phyloP scores from a whole-genome alignment of 2,329 filamentous ascomycete genomes.

The Ceratocystis ficicola region DNA sequence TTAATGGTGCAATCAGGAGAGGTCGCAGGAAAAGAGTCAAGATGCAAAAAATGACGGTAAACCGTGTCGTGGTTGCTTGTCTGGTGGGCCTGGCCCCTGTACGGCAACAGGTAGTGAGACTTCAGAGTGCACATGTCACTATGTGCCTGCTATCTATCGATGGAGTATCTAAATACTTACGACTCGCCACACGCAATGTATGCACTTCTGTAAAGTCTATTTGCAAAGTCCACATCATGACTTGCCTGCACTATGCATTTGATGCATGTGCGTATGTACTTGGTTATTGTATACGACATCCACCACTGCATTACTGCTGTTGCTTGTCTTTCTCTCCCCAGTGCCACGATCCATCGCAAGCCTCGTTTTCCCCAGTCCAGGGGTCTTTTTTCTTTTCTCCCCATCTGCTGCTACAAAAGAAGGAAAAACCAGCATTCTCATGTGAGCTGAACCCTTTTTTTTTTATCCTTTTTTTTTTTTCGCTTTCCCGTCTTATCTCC shows the following conservation, averaged over 20 bases:
- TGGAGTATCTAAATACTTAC: not conserved
- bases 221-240: too few relatives aligned
- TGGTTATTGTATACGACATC: too few relatives aligned
- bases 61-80: too few relatives aligned
- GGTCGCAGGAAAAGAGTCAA: not conserved
- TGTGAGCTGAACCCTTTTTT: not conserved
- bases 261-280: too few relatives aligned
- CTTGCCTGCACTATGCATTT: too few relatives aligned
- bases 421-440: not conserved
- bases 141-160: not conserved
- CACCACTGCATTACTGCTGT: not conserved
- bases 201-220: too few relatives aligned
- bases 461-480: not conserved
- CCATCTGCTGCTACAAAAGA: not conserved
- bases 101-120: too few relatives aligned
- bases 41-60: not conserved
- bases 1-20: too few relatives aligned
- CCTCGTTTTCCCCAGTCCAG: not conserved
- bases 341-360: conserved; percentile 6
- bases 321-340: not conserved
- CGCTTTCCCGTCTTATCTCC: not conserved
- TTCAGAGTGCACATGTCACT: not conserved
- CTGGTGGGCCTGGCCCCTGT: not conserved
- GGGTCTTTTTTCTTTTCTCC: not conserved
- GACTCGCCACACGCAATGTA: not conserved